These are phyloP conservation scores for Pterulicium gracile DNA, from an alignment of 1,284 basidiomycete genomes.

Conservation along the genomic window DNA sequence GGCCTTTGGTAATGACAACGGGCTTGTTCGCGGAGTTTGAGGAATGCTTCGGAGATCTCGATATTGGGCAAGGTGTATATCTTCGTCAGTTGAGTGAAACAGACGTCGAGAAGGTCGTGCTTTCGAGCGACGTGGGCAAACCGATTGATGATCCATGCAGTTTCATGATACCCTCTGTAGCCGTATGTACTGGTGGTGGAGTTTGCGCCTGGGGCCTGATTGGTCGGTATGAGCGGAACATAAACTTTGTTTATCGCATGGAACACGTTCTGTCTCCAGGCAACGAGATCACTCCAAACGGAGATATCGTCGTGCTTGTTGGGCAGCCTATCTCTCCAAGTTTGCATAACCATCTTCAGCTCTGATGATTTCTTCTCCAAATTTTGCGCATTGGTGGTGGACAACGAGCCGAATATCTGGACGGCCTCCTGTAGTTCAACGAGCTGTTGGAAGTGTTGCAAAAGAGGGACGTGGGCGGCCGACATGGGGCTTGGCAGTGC, in stretches of 20 bases:
- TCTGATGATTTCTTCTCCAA: slow-evolving; percentile 93
- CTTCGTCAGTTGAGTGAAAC: slow-evolving; percentile 90
- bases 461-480: slow-evolving; percentile 84
- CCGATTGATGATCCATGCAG: slow-evolving; percentile 99
- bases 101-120: slow-evolving; percentile 94
- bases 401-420: slow-evolving; percentile 87
- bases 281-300: slow-evolving; percentile 97
- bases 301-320: slow-evolving; percentile 98
- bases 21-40: slow-evolving; percentile 99
- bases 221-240: slow-evolving; percentile 73
- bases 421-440: slow-evolving; percentile 97
- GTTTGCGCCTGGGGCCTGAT: slow-evolving; percentile 36
- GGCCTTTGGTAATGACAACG: slow-evolving; percentile 97
- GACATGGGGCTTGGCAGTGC: slow-evolving; percentile 81
- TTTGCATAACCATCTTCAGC: slow-evolving; percentile 91
- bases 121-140: slow-evolving; percentile 99
- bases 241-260: slow-evolving; percentile 97
- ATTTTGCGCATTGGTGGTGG: slow-evolving; percentile 81
- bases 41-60: slow-evolving; percentile 98
- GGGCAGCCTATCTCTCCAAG: slow-evolving; percentile 95
- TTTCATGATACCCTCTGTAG: slow-evolving; percentile 99
- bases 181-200: slow-evolving; percentile 78
- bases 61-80: slow-evolving; percentile 99
- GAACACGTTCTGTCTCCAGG: slow-evolving; percentile 92
- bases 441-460: slow-evolving; percentile 99